These are phyloP conservation scores for Daldinia eschscholtzii DNA, from an alignment of 2,329 filamentous ascomycete species.

Conservation along the genomic window DNA sequence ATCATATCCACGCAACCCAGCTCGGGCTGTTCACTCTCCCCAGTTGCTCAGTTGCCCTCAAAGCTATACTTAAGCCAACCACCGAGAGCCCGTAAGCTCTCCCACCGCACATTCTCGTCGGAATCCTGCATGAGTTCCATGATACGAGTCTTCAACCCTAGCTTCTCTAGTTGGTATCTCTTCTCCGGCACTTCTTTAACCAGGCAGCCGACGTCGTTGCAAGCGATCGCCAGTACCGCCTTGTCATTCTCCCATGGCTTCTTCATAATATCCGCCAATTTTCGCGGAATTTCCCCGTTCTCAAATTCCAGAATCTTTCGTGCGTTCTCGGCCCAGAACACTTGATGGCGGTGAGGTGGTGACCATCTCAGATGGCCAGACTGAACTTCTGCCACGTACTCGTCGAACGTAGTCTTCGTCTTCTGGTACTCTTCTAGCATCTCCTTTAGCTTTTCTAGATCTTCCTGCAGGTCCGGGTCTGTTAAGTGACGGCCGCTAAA, in stretches of 20 bases:
- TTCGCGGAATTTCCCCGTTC: conserved; percentile 81
- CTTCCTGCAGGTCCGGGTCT: conserved; percentile 73
- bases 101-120: conserved; percentile 91
- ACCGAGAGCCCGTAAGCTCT: conserved; percentile 85
- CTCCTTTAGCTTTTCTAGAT: conserved; percentile 71
- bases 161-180: conserved; percentile 81
- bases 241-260: conserved; percentile 83
- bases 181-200: conserved; percentile 92
- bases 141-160: conserved; percentile 85
- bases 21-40: conserved; percentile 18
- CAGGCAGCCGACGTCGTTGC: conserved; percentile 89
- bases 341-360: conserved; percentile 85
- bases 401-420: conserved; percentile 83
- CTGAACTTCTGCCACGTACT: conserved; percentile 88
- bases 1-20: conserved; percentile 18
- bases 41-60: conserved; percentile 55
- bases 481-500: conserved; percentile 72
- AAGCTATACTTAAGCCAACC: conserved; percentile 75
- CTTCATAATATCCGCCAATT: conserved; percentile 85
- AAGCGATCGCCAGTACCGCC: conserved; percentile 90
- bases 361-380: conserved; percentile 93
- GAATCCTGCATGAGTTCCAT: conserved; percentile 95
- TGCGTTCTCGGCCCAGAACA: conserved; percentile 94
- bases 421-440: conserved; percentile 76
- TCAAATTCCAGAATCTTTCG: conserved; percentile 86